These are phyloP conservation scores for Chlamydomonas asymmetrica DNA, from an alignment of 139 green algal genomes.

Conservation along the genomic window DNA sequence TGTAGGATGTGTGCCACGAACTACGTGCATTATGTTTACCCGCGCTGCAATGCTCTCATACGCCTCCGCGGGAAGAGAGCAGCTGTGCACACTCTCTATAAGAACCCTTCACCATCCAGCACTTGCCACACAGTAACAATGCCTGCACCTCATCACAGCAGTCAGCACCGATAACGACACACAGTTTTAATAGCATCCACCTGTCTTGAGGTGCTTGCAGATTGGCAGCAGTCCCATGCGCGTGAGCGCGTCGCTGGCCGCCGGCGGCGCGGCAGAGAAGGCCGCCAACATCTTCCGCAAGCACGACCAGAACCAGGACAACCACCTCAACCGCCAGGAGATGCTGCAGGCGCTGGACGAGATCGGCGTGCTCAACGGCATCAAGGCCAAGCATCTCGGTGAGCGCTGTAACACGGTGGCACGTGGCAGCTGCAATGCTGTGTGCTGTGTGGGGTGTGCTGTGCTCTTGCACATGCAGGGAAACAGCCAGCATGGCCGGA, in stretches of 20 bases:
- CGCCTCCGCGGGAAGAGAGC: too few species aligned
- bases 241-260: slow-evolving; percentile 40
- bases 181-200: too few species aligned
- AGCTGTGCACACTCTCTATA: too few species aligned
- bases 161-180: too few species aligned
- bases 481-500: background rate
- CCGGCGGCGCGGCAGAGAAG: slow-evolving; percentile 50
- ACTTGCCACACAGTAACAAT: too few species aligned
- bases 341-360: slow-evolving; percentile 59
- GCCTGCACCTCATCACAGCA: too few species aligned
- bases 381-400: slow-evolving; percentile 56
- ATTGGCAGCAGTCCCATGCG: slow-evolving; percentile 32
- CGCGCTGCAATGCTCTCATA: too few species aligned
- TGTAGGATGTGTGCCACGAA: too few species aligned
- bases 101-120: too few species aligned
- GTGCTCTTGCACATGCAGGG: too few species aligned
- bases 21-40: too few species aligned
- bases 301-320: slow-evolving; percentile 56
- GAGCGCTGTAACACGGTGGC: background rate
- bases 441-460: background rate
- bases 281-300: slow-evolving; percentile 61
- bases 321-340: slow-evolving; percentile 51
- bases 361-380: slow-evolving; percentile 58
- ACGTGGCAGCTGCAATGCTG: background rate
- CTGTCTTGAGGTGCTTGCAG: background rate